These are phyloP conservation scores for Betula pendula DNA, from an alignment of 306 rosid species.

Conservation along the genomic window DNA sequence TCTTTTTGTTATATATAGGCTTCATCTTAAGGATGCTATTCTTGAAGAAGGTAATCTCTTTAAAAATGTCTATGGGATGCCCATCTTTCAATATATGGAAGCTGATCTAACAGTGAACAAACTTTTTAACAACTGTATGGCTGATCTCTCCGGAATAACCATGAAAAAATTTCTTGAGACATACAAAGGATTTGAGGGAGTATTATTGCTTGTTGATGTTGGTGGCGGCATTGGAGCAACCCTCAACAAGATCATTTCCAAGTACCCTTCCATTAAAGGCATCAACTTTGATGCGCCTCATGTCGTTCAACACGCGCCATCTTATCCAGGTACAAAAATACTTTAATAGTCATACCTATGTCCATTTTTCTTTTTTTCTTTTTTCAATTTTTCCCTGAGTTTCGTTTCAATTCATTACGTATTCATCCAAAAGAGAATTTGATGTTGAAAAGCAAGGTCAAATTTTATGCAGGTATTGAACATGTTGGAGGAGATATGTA, in stretches of 20 bases:
- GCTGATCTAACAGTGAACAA: neutral
- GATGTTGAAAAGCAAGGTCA: neutral
- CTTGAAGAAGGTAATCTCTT: slow-evolving; percentile 17
- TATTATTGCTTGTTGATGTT: slow-evolving; percentile 38
- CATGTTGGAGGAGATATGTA: slow-evolving; percentile 31
- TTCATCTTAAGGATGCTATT: slow-evolving; percentile 21
- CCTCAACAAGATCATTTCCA: slow-evolving; percentile 31
- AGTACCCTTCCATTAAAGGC: slow-evolving; percentile 33
- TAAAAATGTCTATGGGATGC: slow-evolving; percentile 9
- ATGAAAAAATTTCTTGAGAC: slow-evolving; percentile 28
- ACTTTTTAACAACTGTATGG: slow-evolving; percentile 31
- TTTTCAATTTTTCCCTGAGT: neutral
- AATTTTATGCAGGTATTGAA: slow-evolving; percentile 11
- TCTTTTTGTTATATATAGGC: neutral
- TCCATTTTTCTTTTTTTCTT: too few species aligned
- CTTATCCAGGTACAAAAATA: slow-evolving; percentile 19
- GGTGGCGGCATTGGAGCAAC: slow-evolving; percentile 40
- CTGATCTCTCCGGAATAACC: neutral
- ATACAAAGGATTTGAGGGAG: slow-evolving; percentile 36
- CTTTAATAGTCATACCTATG: neutral
- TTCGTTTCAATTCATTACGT: neutral
- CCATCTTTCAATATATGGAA: slow-evolving; percentile 5
- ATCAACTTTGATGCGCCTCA: slow-evolving; percentile 31
- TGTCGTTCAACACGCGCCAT: slow-evolving; percentile 20
- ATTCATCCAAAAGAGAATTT: too few species aligned